Evolutionary conservation across 495 filamentous ascomycete species (phyloP), one percentile per base, ranked within the genome.

Genomic region (Podospora comata): DNA sequence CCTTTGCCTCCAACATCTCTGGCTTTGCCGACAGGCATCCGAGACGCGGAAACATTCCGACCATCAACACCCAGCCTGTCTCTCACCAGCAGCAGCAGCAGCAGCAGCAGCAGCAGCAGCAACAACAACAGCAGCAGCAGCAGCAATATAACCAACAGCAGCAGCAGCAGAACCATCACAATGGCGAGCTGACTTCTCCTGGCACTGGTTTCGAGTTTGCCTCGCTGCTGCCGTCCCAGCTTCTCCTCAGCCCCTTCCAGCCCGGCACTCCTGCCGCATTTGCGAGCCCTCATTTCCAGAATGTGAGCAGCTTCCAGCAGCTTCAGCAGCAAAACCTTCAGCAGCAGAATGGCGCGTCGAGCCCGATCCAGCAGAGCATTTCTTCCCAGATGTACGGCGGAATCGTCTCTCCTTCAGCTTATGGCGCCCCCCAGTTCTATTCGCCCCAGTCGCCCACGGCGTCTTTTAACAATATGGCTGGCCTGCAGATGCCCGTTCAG

Each of bases 161-260:
- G 28, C 78, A 77, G 68, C 75, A 73, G 55, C 66, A 39, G 18
- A 74, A 73, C 16, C 62, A 63, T 32, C 61, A 64, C 65, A 86
- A 82, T 73, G 81, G 80, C 57, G 94, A 94, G 62, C 88, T 97
- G 88, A 85, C 91, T 65, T 92, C 89, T 13, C 93, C 95, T 23
- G 93, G 92, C 64, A 93, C 92, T 54, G 92, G 86, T 39, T 97
- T 91, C 75, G 94, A 98, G 76, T 97, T 97, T 79, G 97, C 95
- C 57, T 94, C 96, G 60, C 85, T 99, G 68, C 86, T 99, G 11
- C 95, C 95, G 16, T 97, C 95, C 7, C 92, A 97, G 79, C 86
- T 99, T 71, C 88, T 99, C 27, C 88, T 99, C 27, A 97, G 93
- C 79, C 95, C 95, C 16, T 98, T 98, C 77, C 94, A 98, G 79